phyloP scores from a whole-genome alignment of 2,329 filamentous ascomycete species.

The Hirsutella thompsonii region DNA sequence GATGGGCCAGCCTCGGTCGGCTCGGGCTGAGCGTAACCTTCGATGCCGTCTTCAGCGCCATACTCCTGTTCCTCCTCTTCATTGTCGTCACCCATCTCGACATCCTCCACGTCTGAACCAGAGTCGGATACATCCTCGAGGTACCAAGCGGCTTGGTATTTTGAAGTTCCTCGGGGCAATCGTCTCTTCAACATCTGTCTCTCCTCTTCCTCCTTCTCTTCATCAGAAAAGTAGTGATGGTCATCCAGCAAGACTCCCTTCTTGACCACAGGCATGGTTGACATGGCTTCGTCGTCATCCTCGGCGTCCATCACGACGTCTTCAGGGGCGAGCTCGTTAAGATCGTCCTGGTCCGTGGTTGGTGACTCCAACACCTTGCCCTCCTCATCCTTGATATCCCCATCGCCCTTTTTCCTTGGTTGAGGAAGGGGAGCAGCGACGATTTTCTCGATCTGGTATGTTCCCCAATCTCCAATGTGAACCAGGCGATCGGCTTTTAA shows the following conservation, averaged over 20 bases:
- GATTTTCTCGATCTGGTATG: slow-evolving; percentile 86
- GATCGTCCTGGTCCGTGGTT: slow-evolving; percentile 67
- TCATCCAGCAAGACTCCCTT: slow-evolving; percentile 92
- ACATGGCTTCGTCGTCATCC: slow-evolving; percentile 38
- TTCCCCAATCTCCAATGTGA: slow-evolving; percentile 87
- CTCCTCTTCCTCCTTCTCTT: slow-evolving; percentile 45
- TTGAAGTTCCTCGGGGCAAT: slow-evolving; percentile 81
- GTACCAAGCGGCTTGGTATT: slow-evolving; percentile 92
- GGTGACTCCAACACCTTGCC: slow-evolving; percentile 56
- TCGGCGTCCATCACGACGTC: slow-evolving; percentile 56
- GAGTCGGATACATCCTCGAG: slow-evolving; percentile 70
- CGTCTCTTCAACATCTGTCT: slow-evolving; percentile 47
- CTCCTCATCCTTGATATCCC: slow-evolving; percentile 49
- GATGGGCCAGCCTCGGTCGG: slow-evolving; percentile 70
- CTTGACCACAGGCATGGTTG: slow-evolving; percentile 31
- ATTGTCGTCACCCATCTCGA: slow-evolving; percentile 42
- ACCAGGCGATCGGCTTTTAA: slow-evolving; percentile 83
- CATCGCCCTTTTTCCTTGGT: slow-evolving; percentile 48
- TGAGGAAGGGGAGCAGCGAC: slow-evolving; percentile 56
- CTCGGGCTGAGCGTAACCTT: slow-evolving; percentile 51
- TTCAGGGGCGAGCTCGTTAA: slow-evolving; percentile 76
- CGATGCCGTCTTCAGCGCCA: slow-evolving; percentile 72
- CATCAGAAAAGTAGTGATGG: slow-evolving; percentile 95
- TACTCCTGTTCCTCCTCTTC: slow-evolving; percentile 47
- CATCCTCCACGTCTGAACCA: slow-evolving; percentile 69